Base-by-base conservation (phyloP, 2,329 filamentous ascomycete genomes). In the Chaetomiaceae sp. region DNA sequence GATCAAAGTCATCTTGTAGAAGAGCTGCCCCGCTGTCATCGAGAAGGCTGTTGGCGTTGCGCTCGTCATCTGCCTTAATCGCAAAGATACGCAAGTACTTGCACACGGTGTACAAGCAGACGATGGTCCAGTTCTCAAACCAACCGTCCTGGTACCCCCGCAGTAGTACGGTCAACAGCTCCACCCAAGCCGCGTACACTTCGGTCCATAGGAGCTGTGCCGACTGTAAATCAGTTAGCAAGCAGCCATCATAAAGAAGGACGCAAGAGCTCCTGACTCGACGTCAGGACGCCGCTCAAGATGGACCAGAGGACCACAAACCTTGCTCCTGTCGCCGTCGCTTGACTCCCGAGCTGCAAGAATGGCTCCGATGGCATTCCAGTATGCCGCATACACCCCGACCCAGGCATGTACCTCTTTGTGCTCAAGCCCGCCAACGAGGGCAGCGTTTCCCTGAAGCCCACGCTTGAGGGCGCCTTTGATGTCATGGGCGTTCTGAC, bases 81-180 rank as follows among this genome's bases (percentile, higher is more conserved):
- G 94, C 94, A 71, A 96, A 95, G 39, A 87, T 75, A 55, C 94
- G 81, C 55, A 99, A 72, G 67, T 95, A 91, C 71, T 90, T 95
- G 51, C 91, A 91, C 22, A 87, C 85, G 48, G 88, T 80, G 66
- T 97, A 97, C 36, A 99, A 77, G 66, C 89, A 91, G 3, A 94
- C 91, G 47, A 99, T 84, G 0, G 91, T 94, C 92, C 94, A 99
- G 29, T 90, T 86, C 60, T 89, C 85, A 63, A 97, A 89, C 3
- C 82, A 80, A 51, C 79, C 76, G 60, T 81, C 86, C 33, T 84
- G 86, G 68, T 96, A 96, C 29, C 90, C 91, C 61, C 90, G 83
- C 54, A 91, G 85, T 36, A 97, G 75, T 44, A 78, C 76, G 58
- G 87, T 88, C 42, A 88, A 83, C 57, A 97, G 67, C 37, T 95